These are phyloP conservation scores for Coemansia furcata DNA, from an alignment of 192 early-diverging fungal genomes.

Conservation along the genomic window DNA sequence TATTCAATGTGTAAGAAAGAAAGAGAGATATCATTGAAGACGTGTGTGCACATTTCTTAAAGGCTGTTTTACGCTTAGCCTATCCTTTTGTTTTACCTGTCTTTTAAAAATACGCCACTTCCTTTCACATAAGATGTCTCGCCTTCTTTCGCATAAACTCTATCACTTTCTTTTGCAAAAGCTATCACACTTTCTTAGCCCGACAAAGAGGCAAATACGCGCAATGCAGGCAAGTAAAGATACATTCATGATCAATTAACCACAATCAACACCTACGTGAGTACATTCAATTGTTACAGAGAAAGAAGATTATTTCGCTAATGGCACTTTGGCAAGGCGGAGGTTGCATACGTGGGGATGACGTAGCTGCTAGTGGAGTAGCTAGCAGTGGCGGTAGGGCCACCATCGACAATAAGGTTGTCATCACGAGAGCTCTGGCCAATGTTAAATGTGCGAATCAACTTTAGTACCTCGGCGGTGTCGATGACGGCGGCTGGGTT, in stretches of 20 bases:
- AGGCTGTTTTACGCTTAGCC: too few relatives aligned
- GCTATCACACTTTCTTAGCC: too few relatives aligned
- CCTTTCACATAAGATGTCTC: too few relatives aligned
- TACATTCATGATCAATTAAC: too few relatives aligned
- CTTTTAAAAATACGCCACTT: too few relatives aligned
- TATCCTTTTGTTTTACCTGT: not conserved
- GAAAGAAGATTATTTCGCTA: not conserved
- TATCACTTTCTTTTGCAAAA: too few relatives aligned
- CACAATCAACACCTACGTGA: too few relatives aligned
- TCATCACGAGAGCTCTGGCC: constrained; percentile 28
- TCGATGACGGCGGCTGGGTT: constrained; percentile 25
- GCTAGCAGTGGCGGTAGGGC: constrained; percentile 11
- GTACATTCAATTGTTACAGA: not conserved
- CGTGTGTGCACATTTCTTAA: not conserved
- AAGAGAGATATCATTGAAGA: not conserved
- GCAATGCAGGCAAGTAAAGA: too few relatives aligned
- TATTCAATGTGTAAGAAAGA: not conserved
- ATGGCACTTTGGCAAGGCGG: constrained; percentile 5
- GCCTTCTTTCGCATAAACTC: too few relatives aligned
- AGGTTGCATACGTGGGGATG: not conserved
- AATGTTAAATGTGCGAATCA: constrained; percentile 18
- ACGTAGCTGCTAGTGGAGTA: constrained; percentile 4
- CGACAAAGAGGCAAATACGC: too few relatives aligned
- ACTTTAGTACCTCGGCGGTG: constrained; percentile 10
- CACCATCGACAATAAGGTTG: constrained; percentile 35